Base-by-base conservation (phyloP, 257 asterid species). In the Lycium ferocissimum region DNA sequence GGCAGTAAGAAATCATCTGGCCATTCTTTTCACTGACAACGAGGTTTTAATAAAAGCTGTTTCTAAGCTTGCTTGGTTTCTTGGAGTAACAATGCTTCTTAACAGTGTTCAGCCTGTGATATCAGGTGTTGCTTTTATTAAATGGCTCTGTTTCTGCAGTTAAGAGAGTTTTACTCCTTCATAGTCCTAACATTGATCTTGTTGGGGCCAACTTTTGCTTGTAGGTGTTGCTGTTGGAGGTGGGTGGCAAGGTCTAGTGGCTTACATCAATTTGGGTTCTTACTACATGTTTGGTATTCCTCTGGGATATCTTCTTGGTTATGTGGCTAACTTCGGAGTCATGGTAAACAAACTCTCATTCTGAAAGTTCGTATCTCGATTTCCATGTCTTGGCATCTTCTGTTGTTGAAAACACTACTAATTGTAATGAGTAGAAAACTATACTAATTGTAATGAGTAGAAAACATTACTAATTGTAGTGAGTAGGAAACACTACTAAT, bases 231-330 rank as follows among this genome's bases (percentile, higher is more conserved):
- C 97, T 0, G 90, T 94, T 15, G 97, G 97, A 85, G 94, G 97
- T 37, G 98, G 98, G 54, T 94, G 98, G 97, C 98, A 93, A 89
- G 93, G 91, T 79, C 85, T 93, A 4, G 98, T 95, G 45, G 98
- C 97, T 40, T 92, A 90, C 75, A 95, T 95, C 69, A 95, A 95
- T 90, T 89, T 95, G 91, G 98, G 84, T 40, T 88, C 93, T 67
- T 94, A 93, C 81, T 93, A 94, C 40, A 65, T 92, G 26, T 91
- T 93, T 70, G 97, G 97, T 82, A 85, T 94, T 43, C 97, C 97
- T 69, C 83, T 94, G 0, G 98, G 98, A 17, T 91, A 71, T 70
- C 3, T 92, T 82, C 97, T 94, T 18, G 98, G 97, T 33, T 92
- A 92, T 76, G 91, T 82, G 37, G 96, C 92, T 66, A 71, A 92